phyloP scores from a whole-genome alignment of 192 early-diverging fungal genomes.

The Linnemannia exigua region DNA sequence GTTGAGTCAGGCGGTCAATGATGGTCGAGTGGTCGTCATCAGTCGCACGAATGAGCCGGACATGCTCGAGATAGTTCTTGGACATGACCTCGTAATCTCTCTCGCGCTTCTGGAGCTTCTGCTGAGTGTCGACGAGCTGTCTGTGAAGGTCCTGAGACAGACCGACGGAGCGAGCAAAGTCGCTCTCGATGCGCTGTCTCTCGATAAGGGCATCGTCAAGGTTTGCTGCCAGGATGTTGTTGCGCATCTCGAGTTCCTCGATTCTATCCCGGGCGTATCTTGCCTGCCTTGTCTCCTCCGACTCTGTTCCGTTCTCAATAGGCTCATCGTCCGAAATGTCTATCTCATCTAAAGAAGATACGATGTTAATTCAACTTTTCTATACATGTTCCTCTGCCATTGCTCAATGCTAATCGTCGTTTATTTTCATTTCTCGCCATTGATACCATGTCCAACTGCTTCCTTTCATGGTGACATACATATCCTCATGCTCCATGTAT shows the following conservation, averaged over 20 bases:
- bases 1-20: slow-evolving; percentile 43
- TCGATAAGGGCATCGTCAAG: slow-evolving; percentile 22
- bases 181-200: slow-evolving; percentile 27
- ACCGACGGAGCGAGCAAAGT: slow-evolving; percentile 21
- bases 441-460: too few relatives aligned
- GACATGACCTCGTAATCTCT: slow-evolving; percentile 56
- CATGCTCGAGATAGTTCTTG: slow-evolving; percentile 53
- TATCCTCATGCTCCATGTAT: too few relatives aligned
- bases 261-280: neutral
- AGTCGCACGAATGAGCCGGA: slow-evolving; percentile 44
- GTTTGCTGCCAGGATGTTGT: neutral
- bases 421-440: too few relatives aligned
- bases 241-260: slow-evolving; percentile 11
- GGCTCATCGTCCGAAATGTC: neutral
- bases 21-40: slow-evolving; percentile 55
- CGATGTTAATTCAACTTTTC: too few relatives aligned
- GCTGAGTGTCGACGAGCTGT: slow-evolving; percentile 29
- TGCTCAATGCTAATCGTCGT: too few relatives aligned
- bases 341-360: too few relatives aligned
- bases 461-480: too few relatives aligned
- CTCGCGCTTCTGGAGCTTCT: slow-evolving; percentile 41
- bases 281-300: slow-evolving; percentile 1
- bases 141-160: slow-evolving; percentile 33
- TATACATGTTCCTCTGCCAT: too few relatives aligned
- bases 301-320: slow-evolving; percentile 16